These are phyloP conservation scores for Diaporthe sp. DNA, from an alignment of 2,329 filamentous ascomycete species.

Conservation along the genomic window DNA sequence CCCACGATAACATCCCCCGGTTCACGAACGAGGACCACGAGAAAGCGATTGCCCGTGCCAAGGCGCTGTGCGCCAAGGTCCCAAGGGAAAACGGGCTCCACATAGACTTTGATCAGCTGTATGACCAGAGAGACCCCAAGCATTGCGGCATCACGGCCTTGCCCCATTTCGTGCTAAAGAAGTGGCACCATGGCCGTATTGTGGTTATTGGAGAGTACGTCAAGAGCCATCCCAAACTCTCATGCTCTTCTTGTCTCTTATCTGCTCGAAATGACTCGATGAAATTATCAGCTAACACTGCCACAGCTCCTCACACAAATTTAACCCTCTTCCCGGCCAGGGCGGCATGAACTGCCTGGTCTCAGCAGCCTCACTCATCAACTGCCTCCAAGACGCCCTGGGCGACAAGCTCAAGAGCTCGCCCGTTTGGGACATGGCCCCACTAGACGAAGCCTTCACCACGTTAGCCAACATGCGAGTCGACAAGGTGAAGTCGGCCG, in stretches of 20 bases:
- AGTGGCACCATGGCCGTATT: conserved; percentile 50
- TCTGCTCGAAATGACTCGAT: background rate
- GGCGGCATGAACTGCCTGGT: conserved; percentile 21
- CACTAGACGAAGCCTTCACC: conserved; percentile 11
- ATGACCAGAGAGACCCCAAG: background rate
- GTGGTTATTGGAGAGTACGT: conserved; percentile 47
- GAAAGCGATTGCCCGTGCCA: background rate
- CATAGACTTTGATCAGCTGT: conserved; percentile 38
- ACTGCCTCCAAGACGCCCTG: conserved; percentile 15
- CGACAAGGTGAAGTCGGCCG: background rate
- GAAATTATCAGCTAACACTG: background rate
- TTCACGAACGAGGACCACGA: conserved; percentile 38
- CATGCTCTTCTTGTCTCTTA: too few relatives aligned
- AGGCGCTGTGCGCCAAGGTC: conserved; percentile 3
- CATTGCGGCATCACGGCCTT: conserved; percentile 49
- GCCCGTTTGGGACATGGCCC: background rate
- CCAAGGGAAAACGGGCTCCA: conserved; percentile 33
- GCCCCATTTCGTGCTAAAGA: conserved; percentile 49
- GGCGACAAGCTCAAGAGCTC: conserved; percentile 11
- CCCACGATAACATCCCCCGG: conserved; percentile 34
- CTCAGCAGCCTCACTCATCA: conserved; percentile 1
- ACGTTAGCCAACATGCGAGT: background rate
- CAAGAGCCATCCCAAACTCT: too few relatives aligned
- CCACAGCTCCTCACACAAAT: background rate
- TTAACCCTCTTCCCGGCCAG: conserved; percentile 15